Evolutionary conservation across 768 basidiomycete genomes (phyloP), one percentile per base, ranked within the genome.

Genomic region (Suillus ampliporus): DNA sequence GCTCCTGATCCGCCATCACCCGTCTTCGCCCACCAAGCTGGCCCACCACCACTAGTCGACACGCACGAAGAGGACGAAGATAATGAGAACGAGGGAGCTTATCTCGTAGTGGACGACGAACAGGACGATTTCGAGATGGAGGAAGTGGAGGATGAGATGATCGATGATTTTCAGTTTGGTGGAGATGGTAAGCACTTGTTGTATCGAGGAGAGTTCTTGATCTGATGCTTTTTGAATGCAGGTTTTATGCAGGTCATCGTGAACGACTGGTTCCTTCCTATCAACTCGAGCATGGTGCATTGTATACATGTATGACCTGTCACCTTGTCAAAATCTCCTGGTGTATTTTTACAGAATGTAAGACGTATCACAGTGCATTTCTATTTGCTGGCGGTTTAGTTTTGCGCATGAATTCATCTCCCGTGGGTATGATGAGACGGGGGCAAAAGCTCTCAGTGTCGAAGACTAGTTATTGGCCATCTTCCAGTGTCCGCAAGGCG

Each of bases 281-380:
- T 63, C 5, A 57, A 53, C 23, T 47, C 63, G 21, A 75, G 68
- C 17, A 74, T 66, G 17, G 74, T 76, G 43, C 68, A 69, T 43
- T 63, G 46, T 9, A 69, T 75, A 51, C 63, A 60, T 34, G 73
- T 75, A 34, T 76, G 69, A 57, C 14, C 7, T 13, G 21, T 58
- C 5, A 3, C n/a, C 35, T 26, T 47, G 46, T 50, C 9, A 28
- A 19, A 31, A 26, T 10, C 5, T 19, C 26, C 9, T 31, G 7
- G 21, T 26, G 15, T 56, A 38, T 38, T 40, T 54, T 1, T 40
- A 54, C 37, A 54, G 35, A 1, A n/a, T 35, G 51, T 37, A 37
- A 31, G 28, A 10, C 31, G 10, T 28, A 17, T 28, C 14, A 3
- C 4, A 48, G 17, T 50, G 21, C 21, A 38, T 38, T 17, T 31